Evolutionary conservation across 768 basidiomycete genomes (phyloP), one percentile per base, ranked within the genome.

Genomic region (Strobilomyces dryophilus): DNA sequence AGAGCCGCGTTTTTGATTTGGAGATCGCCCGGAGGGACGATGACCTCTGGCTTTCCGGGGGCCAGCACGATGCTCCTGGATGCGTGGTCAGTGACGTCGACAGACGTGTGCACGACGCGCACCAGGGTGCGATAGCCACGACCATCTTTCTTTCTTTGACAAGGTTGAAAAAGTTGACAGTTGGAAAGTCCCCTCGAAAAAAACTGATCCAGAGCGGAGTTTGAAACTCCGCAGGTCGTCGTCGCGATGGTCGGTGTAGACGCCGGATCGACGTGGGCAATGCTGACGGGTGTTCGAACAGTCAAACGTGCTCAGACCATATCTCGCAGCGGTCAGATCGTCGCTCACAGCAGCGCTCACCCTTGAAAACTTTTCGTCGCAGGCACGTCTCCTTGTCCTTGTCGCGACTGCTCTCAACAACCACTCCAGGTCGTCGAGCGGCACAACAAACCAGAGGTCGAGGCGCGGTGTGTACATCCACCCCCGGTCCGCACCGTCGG

Each of bases 301-400:
- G 95, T 95, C 95, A 1, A 97, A 98, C 77, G 89, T 91, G 7
- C 79, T 98, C 43, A 81, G 95, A 66, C 95, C 95, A 4, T 98
- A 99, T 73, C 87, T 99, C 49, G 89, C 92, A 21, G 94, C 94
- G 18, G 97, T 99, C 51, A 80, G 97, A 59, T 92, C 92, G 7
- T 97, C 97, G 21, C 78, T 99, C 46, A 98, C 95, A n/a, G 95
- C 97, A 29, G 95, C 97, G 3, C 77, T 99, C 60, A 98, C 95
- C 1, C 78, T 99, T 56, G 93, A 99, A 76, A 92, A 95, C 80
- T 99, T 99, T 77, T 83, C 93, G 45, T 98, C 95, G 11, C 95
- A 99, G 62, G 64, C 49, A 15, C 1, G 49, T 64, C 4, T 41
- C 45, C 54, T 29, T 47, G 31, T 53, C 34, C 44, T 51, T 36